phyloP scores from a whole-genome alignment of 2,329 filamentous ascomycete species.

The Cryphonectria carpinicola region DNA sequence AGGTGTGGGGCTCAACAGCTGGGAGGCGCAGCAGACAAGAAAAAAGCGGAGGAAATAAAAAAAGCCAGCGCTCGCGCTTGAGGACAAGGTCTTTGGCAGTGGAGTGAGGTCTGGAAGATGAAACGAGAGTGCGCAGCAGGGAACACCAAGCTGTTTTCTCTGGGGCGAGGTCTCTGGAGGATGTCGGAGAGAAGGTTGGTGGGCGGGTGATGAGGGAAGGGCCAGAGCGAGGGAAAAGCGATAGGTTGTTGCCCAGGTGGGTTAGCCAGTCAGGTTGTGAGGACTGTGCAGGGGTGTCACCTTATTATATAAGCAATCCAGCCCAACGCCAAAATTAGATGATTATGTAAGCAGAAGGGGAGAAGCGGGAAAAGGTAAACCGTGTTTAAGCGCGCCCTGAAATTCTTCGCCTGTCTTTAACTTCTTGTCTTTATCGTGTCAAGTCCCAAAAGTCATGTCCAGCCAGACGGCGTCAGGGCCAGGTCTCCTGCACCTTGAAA shows the following conservation, averaged over 20 bases:
- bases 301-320: neutral
- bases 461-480: no score
- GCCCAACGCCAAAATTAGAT: neutral
- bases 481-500: no score
- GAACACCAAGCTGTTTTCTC: neutral
- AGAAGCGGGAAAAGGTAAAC: no score
- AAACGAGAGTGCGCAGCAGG: neutral
- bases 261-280: neutral
- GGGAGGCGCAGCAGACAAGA: neutral
- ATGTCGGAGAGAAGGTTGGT: neutral
- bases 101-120: neutral
- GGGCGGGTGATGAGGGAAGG: no score
- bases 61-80: neutral
- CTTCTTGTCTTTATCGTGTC: no score
- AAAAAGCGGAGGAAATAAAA: no score
- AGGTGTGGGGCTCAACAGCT: constrained; percentile 4
- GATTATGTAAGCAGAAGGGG: neutral
- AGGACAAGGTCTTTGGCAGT: neutral
- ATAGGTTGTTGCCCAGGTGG: neutral
- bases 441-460: no score
- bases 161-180: neutral
- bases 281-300: neutral
- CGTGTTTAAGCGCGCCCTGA: no score
- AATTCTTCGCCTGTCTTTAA: no score
- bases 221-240: neutral